Conservation (phyloP, 2,329 filamentous ascomycete genomes). For the Mycosphaerella arachidis region DNA sequence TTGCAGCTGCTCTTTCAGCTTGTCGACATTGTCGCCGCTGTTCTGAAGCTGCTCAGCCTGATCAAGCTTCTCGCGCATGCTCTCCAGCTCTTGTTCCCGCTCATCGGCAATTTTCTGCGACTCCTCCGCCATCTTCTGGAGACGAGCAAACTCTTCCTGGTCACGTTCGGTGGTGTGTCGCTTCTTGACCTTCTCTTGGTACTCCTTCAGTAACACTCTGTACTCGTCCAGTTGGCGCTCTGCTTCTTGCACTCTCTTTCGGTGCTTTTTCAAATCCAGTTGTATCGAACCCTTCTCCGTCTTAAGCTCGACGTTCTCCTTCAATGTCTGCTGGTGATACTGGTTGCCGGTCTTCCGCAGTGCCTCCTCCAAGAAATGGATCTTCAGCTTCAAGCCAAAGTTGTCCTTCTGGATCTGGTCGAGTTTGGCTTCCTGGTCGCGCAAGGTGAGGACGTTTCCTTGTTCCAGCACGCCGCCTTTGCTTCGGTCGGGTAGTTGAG, state of each 20-base stretch:
- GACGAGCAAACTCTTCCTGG: slow-evolving; percentile 55
- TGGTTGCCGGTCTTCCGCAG: slow-evolving; percentile 81
- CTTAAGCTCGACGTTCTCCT: slow-evolving; percentile 94
- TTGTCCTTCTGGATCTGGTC: slow-evolving; percentile 98
- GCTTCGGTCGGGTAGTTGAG: slow-evolving; percentile 57
- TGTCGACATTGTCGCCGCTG: slow-evolving; percentile 27
- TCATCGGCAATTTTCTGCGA: slow-evolving; percentile 36
- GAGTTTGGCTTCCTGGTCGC: slow-evolving; percentile 89
- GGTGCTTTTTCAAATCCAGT: slow-evolving; percentile 77
- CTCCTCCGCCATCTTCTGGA: slow-evolving; percentile 43
- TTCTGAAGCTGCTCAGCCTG: slow-evolving; percentile 34
- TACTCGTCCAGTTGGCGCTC: slow-evolving; percentile 85
- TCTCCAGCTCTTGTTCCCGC: slow-evolving; percentile 42
- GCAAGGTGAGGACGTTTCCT: slow-evolving; percentile 83
- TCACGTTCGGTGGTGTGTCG: slow-evolving; percentile 66
- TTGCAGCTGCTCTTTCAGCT: slow-evolving; percentile 48
- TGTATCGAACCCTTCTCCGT: slow-evolving; percentile 88
- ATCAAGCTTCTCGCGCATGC: slow-evolving; percentile 39
- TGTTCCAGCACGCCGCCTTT: slow-evolving; percentile 68
- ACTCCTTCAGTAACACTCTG: slow-evolving; percentile 72
- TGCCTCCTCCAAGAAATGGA: slow-evolving; percentile 91
- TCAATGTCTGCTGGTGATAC: slow-evolving; percentile 81
- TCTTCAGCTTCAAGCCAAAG: slow-evolving; percentile 92
- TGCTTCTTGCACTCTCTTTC: slow-evolving; percentile 75
- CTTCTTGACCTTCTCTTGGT: slow-evolving; percentile 75